These are phyloP conservation scores for Sclerotinia sclerotiorum DNA, from an alignment of 2,329 filamentous ascomycete species.

Conservation along the genomic window DNA sequence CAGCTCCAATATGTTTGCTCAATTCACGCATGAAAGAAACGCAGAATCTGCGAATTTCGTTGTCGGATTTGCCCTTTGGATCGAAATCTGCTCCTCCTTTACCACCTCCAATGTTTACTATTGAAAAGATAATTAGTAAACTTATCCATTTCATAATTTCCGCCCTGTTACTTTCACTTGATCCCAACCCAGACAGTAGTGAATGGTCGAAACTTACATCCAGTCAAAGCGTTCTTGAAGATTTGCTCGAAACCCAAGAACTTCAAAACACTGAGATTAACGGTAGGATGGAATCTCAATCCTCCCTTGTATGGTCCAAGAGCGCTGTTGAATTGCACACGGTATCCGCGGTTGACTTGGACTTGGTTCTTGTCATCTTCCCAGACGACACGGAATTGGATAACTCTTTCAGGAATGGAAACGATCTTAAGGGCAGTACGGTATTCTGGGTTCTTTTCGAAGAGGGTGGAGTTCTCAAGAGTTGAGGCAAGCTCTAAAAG, in stretches of 20 bases:
- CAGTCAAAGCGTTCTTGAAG: constrained; percentile 99
- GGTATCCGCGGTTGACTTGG: constrained; percentile 92
- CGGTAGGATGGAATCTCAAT: constrained; percentile 87
- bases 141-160: neutral
- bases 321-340: constrained; percentile 98
- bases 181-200: neutral
- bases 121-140: constrained; percentile 18
- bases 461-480: constrained; percentile 89
- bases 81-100: constrained; percentile 99
- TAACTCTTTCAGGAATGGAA: constrained; percentile 88
- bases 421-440: constrained; percentile 83
- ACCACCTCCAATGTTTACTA: constrained; percentile 91
- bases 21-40: constrained; percentile 95
- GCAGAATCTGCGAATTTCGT: constrained; percentile 97
- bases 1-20: constrained; percentile 90
- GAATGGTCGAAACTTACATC: constrained; percentile 60
- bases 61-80: constrained; percentile 97
- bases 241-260: constrained; percentile 99
- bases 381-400: constrained; percentile 98
- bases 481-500: constrained; percentile 83
- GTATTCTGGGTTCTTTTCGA: constrained; percentile 93
- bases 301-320: constrained; percentile 98
- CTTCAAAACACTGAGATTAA: constrained; percentile 82
- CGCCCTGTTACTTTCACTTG: neutral
- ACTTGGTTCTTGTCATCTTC: constrained; percentile 88